Base-by-base conservation (phyloP, 495 filamentous ascomycete species). In the Choiromyces venosus region DNA sequence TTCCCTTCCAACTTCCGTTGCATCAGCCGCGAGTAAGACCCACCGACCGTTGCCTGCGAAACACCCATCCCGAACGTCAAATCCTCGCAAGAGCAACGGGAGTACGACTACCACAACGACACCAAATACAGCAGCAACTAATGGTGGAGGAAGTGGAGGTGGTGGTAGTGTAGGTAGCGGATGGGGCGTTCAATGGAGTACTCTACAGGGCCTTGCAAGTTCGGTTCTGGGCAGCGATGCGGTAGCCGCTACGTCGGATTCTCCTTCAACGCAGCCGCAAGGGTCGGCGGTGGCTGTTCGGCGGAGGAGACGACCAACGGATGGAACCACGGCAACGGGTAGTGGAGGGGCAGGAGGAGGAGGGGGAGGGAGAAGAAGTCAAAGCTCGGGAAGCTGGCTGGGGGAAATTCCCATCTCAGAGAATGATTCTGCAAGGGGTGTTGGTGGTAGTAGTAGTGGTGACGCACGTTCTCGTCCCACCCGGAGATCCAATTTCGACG, bases 381-480 rank as follows among this genome's bases (percentile, higher is more conserved):
- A 61, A 71, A 40, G 85, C 84, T 70, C 79, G 81, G 68, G 84
- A 77, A n/a, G 76, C 85, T 74, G 82, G 86, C 72, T 86, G 87
- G 35, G 84, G 84, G 37, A 76, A 78, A 44, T 78, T 87, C 40
- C 85, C 83, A 78, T 83, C 84, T 9, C 83, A 82, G 81, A 85
- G 82, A 77, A 86, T 79, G 52, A 83, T 83, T 35, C 85, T 84
- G 12, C 52, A 61, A 33, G 25, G 25, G 69, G 81, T 88, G 37
- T 39, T 18, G 65, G 21, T 36, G 42, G 19, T 25, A 44, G 42
- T n/a, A 61, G 72, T 16, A n/a, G 66, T 25, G 42, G 12, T 16
- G 68, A 35, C 4, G 39, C 77, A 37, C 38, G 74, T 16, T 42
- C 74, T 3, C 76, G 75, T 4, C 68, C 71, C 8, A 67, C 71